Evolutionary conservation across 345 rosid species (phyloP).

Genomic region (Camelina hispida): DNA sequence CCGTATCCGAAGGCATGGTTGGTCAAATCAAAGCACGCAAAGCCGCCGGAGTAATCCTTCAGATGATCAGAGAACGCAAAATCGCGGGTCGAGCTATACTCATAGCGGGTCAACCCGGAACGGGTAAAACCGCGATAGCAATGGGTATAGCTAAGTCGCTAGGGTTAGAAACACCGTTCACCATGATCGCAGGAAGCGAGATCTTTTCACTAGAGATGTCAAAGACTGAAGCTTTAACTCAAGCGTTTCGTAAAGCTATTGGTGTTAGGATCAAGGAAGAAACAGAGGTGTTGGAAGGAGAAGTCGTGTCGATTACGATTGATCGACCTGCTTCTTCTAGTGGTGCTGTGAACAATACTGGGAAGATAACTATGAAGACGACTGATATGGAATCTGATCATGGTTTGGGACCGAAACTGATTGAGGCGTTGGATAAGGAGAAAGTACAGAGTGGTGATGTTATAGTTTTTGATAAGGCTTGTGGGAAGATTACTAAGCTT

Average conservation of each 20-base stretch:
- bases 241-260: conserved; percentile 78
- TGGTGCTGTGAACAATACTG: conserved; percentile 79
- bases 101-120: conserved; percentile 90
- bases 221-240: conserved; percentile 89
- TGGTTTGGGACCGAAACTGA: conserved; percentile 89
- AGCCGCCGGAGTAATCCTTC: conserved; percentile 89
- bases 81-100: conserved; percentile 88
- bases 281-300: conserved; percentile 81
- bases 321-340: conserved; percentile 74
- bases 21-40: conserved; percentile 81
- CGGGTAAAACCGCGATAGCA: conserved; percentile 93
- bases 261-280: conserved; percentile 93
- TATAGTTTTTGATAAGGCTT: conserved; percentile 73
- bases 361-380: conserved; percentile 85
- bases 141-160: conserved; percentile 98
- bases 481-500: conserved; percentile 82
- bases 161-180: conserved; percentile 88
- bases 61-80: conserved; percentile 86
- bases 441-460: conserved; percentile 96
- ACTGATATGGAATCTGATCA: conserved; percentile 89
- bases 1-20: conserved; percentile 85
- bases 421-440: conserved; percentile 82
- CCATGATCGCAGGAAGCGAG: conserved; percentile 84
- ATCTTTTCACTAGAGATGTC: conserved; percentile 93
- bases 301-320: conserved; percentile 79